These are phyloP conservation scores for Epipyxis sp. DNA, from an alignment of 108 stramenopile species.

Conservation along the genomic window DNA sequence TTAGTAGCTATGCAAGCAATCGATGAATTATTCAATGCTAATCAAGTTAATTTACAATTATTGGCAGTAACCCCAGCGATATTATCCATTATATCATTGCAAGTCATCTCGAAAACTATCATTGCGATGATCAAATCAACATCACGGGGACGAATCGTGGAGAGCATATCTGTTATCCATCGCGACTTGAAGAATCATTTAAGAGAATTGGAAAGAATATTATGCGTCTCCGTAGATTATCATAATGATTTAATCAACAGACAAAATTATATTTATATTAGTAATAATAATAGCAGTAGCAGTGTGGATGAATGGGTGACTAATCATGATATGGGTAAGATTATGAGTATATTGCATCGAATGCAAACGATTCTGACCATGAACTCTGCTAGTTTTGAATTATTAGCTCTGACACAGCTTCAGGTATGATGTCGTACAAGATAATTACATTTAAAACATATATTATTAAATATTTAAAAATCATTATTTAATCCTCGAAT, in stretches of 20 bases:
- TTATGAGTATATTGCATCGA: conserved; percentile 24
- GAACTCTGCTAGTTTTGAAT: conserved; percentile 29
- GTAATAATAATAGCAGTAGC: too few relatives aligned
- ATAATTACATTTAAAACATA: too few relatives aligned
- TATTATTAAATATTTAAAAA: too few relatives aligned
- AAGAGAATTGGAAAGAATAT: conserved; percentile 35
- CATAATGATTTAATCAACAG: neutral
- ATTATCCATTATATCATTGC: conserved; percentile 30
- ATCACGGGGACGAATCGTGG: neutral
- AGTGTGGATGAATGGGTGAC: neutral
- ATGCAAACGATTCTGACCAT: conserved; percentile 19
- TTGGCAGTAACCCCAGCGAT: conserved; percentile 37
- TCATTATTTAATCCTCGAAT: too few relatives aligned
- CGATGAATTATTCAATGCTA: conserved; percentile 39
- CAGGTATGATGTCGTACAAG: too few relatives aligned
- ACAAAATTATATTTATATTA: neutral
- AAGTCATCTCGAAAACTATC: neutral
- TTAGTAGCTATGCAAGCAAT: conserved; percentile 41
- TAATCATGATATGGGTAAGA: neutral
- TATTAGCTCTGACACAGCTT: conserved; percentile 19
- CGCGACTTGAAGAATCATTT: conserved; percentile 1
- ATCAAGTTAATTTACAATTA: conserved; percentile 39
- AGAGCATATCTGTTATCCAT: neutral
- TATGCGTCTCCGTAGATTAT: neutral
- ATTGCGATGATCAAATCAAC: conserved; percentile 1